These are phyloP conservation scores for Trichoderma brevicompactum DNA, from an alignment of 2,329 filamentous ascomycete species.

Conservation along the genomic window DNA sequence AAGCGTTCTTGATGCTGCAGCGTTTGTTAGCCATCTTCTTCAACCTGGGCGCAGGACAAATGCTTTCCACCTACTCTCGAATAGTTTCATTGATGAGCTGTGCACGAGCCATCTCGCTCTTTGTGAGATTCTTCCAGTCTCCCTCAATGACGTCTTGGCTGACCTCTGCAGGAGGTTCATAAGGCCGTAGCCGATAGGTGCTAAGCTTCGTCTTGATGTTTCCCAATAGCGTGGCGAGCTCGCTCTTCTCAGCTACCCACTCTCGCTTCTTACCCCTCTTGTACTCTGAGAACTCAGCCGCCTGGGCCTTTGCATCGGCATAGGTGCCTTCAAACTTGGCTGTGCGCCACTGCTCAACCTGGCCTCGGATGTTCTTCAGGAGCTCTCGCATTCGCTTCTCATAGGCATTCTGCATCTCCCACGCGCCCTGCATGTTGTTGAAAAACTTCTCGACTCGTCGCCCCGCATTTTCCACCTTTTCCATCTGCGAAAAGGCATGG, in stretches of 20 bases:
- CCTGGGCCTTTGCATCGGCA: conserved; percentile 86
- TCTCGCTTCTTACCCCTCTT: conserved; percentile 88
- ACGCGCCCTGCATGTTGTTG: conserved; percentile 97
- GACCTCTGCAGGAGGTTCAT: conserved; percentile 85
- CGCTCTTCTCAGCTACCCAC: conserved; percentile 98
- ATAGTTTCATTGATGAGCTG: conserved; percentile 98
- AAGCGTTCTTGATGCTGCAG: conserved; percentile 84
- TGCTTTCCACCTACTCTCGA: conserved; percentile 67
- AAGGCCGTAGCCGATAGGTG: conserved; percentile 88
- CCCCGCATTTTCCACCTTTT: conserved; percentile 96
- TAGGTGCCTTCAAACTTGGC: conserved; percentile 91
- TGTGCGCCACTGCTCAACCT: conserved; percentile 76
- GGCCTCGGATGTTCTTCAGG: conserved; percentile 72
- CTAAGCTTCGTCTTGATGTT: conserved; percentile 99
- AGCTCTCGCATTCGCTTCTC: conserved; percentile 88
- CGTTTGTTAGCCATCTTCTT: conserved; percentile 37
- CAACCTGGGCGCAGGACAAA: not conserved
- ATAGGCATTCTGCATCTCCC: conserved; percentile 98
- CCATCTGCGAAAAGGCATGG: conserved; percentile 98
- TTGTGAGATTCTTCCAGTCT: conserved; percentile 79
- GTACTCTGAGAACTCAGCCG: conserved; percentile 80
- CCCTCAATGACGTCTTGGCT: conserved; percentile 80
- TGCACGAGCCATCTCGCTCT: conserved; percentile 83
- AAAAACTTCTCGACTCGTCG: conserved; percentile 97
- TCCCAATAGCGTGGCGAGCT: conserved; percentile 86